phyloP scores from a whole-genome alignment of 2,329 filamentous ascomycete species.

The Microdochium nivale region DNA sequence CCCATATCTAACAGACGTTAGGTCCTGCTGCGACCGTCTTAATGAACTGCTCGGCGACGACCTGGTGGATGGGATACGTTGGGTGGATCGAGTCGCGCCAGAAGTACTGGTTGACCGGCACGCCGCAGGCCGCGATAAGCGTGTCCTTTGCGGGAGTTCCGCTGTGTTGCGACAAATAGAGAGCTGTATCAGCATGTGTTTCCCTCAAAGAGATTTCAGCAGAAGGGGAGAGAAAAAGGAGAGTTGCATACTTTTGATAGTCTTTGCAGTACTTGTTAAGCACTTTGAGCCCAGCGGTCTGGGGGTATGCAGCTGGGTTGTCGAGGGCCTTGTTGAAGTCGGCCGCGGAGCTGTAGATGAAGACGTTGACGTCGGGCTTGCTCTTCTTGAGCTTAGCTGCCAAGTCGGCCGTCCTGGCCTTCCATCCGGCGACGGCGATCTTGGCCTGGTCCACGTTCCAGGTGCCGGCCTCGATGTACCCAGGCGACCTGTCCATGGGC shows the following conservation, averaged over 20 bases:
- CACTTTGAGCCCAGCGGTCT: slow-evolving; percentile 46
- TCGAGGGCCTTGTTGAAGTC: slow-evolving; percentile 45
- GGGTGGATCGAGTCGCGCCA: slow-evolving; percentile 58
- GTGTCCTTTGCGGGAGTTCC: slow-evolving; percentile 34
- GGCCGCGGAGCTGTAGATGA: slow-evolving; percentile 41
- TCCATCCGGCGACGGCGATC: slow-evolving; percentile 42
- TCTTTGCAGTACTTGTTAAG: slow-evolving; percentile 43
- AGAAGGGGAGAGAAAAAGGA: slow-evolving; percentile 12
- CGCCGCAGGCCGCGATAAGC: slow-evolving; percentile 34
- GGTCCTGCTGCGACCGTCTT: slow-evolving; percentile 26
- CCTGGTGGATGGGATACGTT: slow-evolving; percentile 54
- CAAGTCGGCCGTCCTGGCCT: slow-evolving; percentile 32
- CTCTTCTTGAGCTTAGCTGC: slow-evolving; percentile 26
- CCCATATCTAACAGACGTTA: slow-evolving; percentile 29
- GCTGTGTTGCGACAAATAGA: slow-evolving; percentile 16
- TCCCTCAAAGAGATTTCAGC: background rate
- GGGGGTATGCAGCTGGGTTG: slow-evolving; percentile 35
- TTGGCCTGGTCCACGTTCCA: slow-evolving; percentile 23
- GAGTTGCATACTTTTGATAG: slow-evolving; percentile 37
- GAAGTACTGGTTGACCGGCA: slow-evolving; percentile 53
- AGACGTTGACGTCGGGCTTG: slow-evolving; percentile 34
- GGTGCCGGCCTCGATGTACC: slow-evolving; percentile 30
- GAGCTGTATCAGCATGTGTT: slow-evolving; percentile 7
- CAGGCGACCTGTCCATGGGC: slow-evolving; percentile 44
- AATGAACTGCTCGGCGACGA: slow-evolving; percentile 42